A percentile compares a stretch with the other conserved stretches of the same genome.
phyloP scores from a whole-genome alignment of 768 basidiomycete genomes.

The Mycena rebaudengoi region DNA sequence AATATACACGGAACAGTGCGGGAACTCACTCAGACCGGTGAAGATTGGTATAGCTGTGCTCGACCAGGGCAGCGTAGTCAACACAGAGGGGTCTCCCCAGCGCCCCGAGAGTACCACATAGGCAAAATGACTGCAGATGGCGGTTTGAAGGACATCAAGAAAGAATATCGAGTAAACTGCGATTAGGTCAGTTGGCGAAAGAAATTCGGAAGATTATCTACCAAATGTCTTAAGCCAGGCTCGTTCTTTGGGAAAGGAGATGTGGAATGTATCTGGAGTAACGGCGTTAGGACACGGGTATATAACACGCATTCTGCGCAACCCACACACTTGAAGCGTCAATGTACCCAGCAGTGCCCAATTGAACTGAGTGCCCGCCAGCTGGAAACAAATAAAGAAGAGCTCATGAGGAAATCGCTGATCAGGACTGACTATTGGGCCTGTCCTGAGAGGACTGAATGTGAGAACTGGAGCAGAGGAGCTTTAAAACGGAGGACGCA shows the following conservation, averaged over 20 bases:
- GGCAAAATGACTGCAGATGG: constrained; percentile 27
- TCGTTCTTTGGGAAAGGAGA: constrained; percentile 5
- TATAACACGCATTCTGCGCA: background rate
- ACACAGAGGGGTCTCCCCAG: constrained; percentile 27
- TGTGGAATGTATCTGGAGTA: constrained; percentile 6
- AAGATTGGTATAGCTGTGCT: constrained; percentile 23
- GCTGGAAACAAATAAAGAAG: too few species aligned
- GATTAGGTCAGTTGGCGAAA: background rate
- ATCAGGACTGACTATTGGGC: too few species aligned
- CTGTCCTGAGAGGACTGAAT: too few species aligned
- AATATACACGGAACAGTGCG: background rate
- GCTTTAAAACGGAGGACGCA: too few species aligned
- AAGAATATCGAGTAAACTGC: constrained; percentile 20
- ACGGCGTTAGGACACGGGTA: background rate
- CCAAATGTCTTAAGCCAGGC: constrained; percentile 3
- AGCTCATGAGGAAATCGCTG: too few species aligned
- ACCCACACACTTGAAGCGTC: constrained; percentile 10
- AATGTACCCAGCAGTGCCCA: constrained; percentile 9
- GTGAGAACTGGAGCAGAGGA: too few species aligned
- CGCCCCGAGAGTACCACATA: constrained; percentile 24
- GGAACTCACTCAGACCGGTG: constrained; percentile 28
- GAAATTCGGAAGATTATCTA: background rate
- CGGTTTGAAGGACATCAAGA: constrained; percentile 31
- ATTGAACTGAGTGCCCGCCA: constrained; percentile 8
- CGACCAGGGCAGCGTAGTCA: constrained; percentile 29